These are phyloP conservation scores for Fusarium tuaranense DNA, from an alignment of 2,329 filamentous ascomycete genomes.

Conservation along the genomic window DNA sequence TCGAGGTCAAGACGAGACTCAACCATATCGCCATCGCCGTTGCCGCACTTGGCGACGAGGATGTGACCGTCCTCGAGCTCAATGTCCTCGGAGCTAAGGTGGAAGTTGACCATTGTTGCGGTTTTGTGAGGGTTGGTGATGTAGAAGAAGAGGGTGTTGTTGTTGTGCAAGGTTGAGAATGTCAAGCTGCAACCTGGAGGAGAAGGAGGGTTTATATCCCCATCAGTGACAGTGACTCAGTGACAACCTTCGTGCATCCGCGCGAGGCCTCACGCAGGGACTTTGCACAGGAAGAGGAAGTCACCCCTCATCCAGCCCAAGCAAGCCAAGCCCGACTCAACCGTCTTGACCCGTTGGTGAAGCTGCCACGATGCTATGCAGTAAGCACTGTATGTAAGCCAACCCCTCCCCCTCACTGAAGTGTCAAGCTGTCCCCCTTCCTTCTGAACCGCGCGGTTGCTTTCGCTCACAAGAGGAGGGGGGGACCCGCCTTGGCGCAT, in stretches of 20 bases:
- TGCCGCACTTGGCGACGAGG: conserved; percentile 57
- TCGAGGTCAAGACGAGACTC: conserved; percentile 64
- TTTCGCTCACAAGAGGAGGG: not conserved
- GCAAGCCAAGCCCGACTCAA: conserved; percentile 37
- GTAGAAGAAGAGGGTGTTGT: not conserved
- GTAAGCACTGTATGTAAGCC: conserved; percentile 11
- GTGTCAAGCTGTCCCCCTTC: not conserved
- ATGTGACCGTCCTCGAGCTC: conserved; percentile 62
- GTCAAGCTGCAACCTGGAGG: not conserved
- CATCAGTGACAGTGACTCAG: not conserved
- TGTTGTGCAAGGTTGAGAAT: conserved; percentile 3
- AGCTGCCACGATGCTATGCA: conserved; percentile 39
- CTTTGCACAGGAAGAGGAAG: not conserved
- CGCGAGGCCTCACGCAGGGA: conserved; percentile 31
- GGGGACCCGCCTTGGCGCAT: conserved; percentile 25
- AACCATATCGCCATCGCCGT: conserved; percentile 55
- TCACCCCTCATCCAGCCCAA: conserved; percentile 10
- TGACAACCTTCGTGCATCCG: not conserved
- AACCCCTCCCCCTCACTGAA: not conserved
- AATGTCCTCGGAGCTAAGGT: conserved; percentile 59
- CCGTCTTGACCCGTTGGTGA: conserved; percentile 18
- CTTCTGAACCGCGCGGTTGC: conserved; percentile 3
- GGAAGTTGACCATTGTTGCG: conserved; percentile 55
- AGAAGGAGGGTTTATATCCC: conserved; percentile 16
- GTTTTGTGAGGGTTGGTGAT: not conserved